phyloP scores from a whole-genome alignment of 257 asterid genomes.

The Scutellaria minor region DNA sequence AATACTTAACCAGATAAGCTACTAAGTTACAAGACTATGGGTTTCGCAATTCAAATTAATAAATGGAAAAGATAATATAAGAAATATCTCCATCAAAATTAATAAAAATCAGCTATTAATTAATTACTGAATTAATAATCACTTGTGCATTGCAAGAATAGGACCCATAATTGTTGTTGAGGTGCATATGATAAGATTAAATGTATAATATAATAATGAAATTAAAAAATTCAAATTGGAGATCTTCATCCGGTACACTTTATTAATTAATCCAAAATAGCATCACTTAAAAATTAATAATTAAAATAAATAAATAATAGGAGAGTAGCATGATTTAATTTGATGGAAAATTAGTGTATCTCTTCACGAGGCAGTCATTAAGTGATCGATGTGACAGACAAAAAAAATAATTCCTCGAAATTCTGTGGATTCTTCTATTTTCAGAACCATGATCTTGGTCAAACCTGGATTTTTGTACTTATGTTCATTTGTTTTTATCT shows the following conservation, averaged over 20 bases:
- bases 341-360: constrained; percentile 23
- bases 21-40: not conserved
- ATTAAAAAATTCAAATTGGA: too few species aligned
- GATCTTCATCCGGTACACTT: too few species aligned
- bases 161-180: too few species aligned
- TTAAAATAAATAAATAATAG: too few species aligned
- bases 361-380: constrained; percentile 42
- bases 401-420: constrained; percentile 35
- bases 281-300: too few species aligned
- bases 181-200: too few species aligned
- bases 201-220: too few species aligned
- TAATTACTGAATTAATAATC: too few species aligned
- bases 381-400: constrained; percentile 34
- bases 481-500: not conserved
- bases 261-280: too few species aligned
- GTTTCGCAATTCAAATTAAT: not conserved
- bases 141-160: too few species aligned
- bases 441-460: constrained; percentile 27
- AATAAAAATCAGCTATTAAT: too few species aligned
- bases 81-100: too few species aligned
- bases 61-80: not conserved
- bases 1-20: not conserved
- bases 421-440: constrained; percentile 43
- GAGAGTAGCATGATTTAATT: not conserved
- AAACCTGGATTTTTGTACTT: constrained; percentile 39